Evolutionary conservation across 1,139 yeast species (phyloP).

Genomic region (Taphrina deformans): DNA sequence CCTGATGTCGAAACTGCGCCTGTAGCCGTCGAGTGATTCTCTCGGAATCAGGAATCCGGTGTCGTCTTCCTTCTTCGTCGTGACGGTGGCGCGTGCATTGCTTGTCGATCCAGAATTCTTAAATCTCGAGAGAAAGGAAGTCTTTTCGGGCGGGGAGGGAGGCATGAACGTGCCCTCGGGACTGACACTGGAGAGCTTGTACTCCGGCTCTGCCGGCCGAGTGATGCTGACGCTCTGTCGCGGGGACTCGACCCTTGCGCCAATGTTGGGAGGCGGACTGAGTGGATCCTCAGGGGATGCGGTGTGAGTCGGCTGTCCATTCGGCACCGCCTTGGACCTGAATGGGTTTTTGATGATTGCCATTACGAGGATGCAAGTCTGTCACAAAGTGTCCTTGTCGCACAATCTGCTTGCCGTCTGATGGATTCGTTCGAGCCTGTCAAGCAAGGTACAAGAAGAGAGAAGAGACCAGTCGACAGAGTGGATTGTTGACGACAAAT

Average conservation of each 20-base stretch:
- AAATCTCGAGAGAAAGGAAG: constrained; percentile 26
- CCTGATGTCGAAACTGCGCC: constrained; percentile 32
- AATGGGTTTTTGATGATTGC: constrained; percentile 15
- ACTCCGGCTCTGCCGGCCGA: constrained; percentile 26
- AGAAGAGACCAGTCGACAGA: too few species aligned
- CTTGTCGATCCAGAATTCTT: not conserved
- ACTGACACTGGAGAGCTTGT: constrained; percentile 25
- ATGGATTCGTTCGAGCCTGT: not conserved
- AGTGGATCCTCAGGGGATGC: not conserved
- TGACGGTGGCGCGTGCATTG: not conserved
- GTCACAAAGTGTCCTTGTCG: not conserved
- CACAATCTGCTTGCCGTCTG: not conserved
- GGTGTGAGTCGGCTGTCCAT: not conserved
- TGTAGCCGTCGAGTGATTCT: constrained; percentile 33
- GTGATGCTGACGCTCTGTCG: constrained; percentile 13
- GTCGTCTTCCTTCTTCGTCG: constrained; percentile 16
- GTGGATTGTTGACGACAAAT: too few species aligned
- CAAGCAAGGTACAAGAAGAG: not conserved
- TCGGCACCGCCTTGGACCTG: constrained; percentile 5
- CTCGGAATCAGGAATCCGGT: constrained; percentile 42
- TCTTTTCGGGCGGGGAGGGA: constrained; percentile 31
- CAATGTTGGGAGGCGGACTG: constrained; percentile 4
- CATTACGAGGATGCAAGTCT: not conserved
- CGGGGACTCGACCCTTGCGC: constrained; percentile 8
- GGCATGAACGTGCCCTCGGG: constrained; percentile 32